phyloP scores from a whole-genome alignment of 2,329 filamentous ascomycete species.

The Exophiala phaeomuriformis region DNA sequence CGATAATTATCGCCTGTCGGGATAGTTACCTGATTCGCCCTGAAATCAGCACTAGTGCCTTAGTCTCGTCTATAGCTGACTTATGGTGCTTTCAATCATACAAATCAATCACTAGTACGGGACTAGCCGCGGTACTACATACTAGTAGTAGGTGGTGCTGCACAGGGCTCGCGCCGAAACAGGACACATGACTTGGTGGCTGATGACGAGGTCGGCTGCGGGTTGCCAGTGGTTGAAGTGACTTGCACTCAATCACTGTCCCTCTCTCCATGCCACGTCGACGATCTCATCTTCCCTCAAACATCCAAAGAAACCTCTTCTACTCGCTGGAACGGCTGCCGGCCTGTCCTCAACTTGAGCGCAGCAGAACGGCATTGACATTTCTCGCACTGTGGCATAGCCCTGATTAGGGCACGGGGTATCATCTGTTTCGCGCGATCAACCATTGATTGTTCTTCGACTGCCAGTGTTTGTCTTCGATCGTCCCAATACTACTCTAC shows the following conservation, averaged over 20 bases:
- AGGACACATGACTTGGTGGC: background rate
- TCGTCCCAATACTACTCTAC: background rate
- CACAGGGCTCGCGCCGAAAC: background rate
- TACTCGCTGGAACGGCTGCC: slow-evolving; percentile 8
- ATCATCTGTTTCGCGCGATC: slow-evolving; percentile 9
- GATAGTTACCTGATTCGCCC: too few relatives aligned
- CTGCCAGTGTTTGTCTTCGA: background rate
- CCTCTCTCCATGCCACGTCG: slow-evolving; percentile 13
- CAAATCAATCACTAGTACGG: too few relatives aligned
- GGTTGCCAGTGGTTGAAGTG: background rate
- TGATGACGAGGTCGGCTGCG: slow-evolving; percentile 3
- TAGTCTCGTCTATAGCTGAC: too few relatives aligned
- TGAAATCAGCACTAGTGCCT: too few relatives aligned
- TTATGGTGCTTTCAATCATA: too few relatives aligned
- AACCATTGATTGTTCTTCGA: background rate
- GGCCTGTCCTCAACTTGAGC: slow-evolving; percentile 1
- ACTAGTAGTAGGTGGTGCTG: background rate
- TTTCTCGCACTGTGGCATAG: too few relatives aligned
- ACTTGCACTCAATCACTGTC: background rate
- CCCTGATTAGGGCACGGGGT: background rate
- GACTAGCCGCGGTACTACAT: too few relatives aligned
- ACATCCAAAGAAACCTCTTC: slow-evolving; percentile 11
- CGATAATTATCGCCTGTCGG: too few relatives aligned
- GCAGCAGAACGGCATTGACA: background rate
- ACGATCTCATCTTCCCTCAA: slow-evolving; percentile 1